Conservation (phyloP, 495 filamentous ascomycete genomes). For the Hamigera avellanea region DNA sequence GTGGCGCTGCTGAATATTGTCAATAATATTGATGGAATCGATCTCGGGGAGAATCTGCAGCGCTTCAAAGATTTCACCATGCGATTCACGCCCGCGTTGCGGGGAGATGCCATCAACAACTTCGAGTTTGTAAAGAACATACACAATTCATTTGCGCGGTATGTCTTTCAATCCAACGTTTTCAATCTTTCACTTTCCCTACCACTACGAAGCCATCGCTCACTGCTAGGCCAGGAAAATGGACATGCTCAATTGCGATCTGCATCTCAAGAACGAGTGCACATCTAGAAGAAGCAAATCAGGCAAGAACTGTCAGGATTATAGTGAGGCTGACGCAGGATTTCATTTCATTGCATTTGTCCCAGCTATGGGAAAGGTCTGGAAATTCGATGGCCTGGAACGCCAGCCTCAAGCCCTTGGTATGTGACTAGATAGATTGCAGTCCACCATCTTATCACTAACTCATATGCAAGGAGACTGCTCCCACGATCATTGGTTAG, state of each 20-base stretch:
- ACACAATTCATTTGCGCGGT: constrained; percentile 84
- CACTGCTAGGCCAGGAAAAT: constrained; percentile 38
- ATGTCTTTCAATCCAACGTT: constrained; percentile 18
- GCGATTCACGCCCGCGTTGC: constrained; percentile 54
- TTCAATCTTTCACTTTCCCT: neutral
- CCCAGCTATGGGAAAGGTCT: constrained; percentile 60
- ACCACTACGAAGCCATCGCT: neutral
- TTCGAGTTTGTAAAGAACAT: constrained; percentile 67
- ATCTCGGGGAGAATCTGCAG: constrained; percentile 53
- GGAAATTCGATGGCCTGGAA: constrained; percentile 86
- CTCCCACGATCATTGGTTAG: constrained; percentile 36
- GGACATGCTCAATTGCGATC: constrained; percentile 69
- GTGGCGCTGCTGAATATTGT: constrained; percentile 84
- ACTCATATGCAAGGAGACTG: constrained; percentile 18
- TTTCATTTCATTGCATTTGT: constrained; percentile 91
- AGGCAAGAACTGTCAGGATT: constrained; percentile 21
- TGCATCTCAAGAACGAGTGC: constrained; percentile 52
- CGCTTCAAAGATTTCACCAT: constrained; percentile 62
- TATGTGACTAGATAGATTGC: constrained; percentile 16
- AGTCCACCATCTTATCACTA: constrained; percentile 2
- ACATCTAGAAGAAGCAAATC: constrained; percentile 31
- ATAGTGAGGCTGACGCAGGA: constrained; percentile 37
- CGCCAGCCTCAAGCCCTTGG: constrained; percentile 60
- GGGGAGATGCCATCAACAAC: constrained; percentile 61
- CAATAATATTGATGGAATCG: constrained; percentile 60